phyloP scores from a whole-genome alignment of 78 protist species.

The Dictyostelium intermedium region DNA sequence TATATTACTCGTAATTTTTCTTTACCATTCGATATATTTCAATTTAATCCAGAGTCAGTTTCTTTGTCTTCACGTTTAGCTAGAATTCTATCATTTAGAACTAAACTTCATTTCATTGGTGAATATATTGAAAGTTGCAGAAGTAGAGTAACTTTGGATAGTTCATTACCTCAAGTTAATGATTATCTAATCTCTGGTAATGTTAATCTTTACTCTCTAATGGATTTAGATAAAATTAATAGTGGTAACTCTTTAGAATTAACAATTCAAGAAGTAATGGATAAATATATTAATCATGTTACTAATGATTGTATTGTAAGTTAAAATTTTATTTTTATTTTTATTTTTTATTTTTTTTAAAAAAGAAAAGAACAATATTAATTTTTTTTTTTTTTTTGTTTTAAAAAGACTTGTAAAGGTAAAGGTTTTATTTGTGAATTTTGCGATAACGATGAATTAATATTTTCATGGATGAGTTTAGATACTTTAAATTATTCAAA shows the following conservation, averaged over 20 bases:
- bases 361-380: not conserved
- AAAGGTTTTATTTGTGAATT: slow-evolving; percentile 74
- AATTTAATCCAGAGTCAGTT: slow-evolving; percentile 29
- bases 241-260: not conserved
- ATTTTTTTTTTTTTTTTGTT: not conserved
- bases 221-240: slow-evolving; percentile 28
- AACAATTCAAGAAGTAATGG: not conserved
- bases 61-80: not conserved
- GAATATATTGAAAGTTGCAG: slow-evolving; percentile 68
- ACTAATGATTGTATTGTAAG: slow-evolving; percentile 48
- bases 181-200: slow-evolving; percentile 43
- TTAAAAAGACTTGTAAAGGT: slow-evolving; percentile 62
- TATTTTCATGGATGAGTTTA: slow-evolving; percentile 75
- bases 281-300: slow-evolving; percentile 58
- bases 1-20: not conserved
- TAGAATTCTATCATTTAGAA: slow-evolving; percentile 1
- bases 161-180: not conserved
- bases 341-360: too few species aligned
- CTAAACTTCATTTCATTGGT: slow-evolving; percentile 24
- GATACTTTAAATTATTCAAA: slow-evolving; percentile 20
- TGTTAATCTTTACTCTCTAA: slow-evolving; percentile 47
- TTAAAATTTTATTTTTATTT: not conserved
- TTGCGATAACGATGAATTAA: slow-evolving; percentile 48
- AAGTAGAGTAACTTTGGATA: slow-evolving; percentile 2
- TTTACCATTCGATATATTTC: slow-evolving; percentile 38